Evolutionary conservation across 495 filamentous ascomycete genomes (phyloP).

Genomic region (Penicillium coprophilum): DNA sequence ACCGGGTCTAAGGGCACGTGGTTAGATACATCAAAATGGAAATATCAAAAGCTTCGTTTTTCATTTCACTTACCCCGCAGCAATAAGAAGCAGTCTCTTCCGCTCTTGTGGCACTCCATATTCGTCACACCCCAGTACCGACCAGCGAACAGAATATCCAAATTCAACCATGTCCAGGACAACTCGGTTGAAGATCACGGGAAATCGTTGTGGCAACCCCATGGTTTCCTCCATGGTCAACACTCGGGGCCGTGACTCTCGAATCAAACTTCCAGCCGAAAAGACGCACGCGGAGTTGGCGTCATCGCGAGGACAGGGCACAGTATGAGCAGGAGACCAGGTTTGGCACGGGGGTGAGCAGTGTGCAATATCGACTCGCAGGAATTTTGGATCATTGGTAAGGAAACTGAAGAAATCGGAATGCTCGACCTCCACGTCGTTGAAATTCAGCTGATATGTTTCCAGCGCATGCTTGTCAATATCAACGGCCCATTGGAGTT

Average conservation of each 20-base stretch:
- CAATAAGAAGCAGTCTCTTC: constrained; percentile 72
- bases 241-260: constrained; percentile 62
- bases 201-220: constrained; percentile 55
- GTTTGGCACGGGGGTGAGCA: constrained; percentile 82
- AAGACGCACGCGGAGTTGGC: constrained; percentile 70
- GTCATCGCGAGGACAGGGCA: constrained; percentile 64
- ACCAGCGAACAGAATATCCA: constrained; percentile 69
- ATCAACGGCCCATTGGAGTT: constrained; percentile 64
- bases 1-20: constrained; percentile 57
- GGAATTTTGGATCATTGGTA: constrained; percentile 25
- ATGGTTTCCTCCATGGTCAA: constrained; percentile 85
- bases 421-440: constrained; percentile 43
- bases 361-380: constrained; percentile 69
- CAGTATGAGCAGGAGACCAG: constrained; percentile 76
- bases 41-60: constrained; percentile 1
- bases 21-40: constrained; percentile 14
- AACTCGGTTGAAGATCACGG: constrained; percentile 56
- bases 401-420: constrained; percentile 32
- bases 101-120: constrained; percentile 64
- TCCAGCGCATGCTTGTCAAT: constrained; percentile 51
- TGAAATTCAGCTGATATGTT: constrained; percentile 63
- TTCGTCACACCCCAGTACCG: constrained; percentile 50
- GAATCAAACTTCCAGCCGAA: constrained; percentile 58
- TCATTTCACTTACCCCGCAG: constrained; percentile 60
- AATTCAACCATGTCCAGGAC: constrained; percentile 61